Evolutionary conservation across 176 grass and related monocot species (phyloP).

Genomic region (Oryza officinalis): DNA sequence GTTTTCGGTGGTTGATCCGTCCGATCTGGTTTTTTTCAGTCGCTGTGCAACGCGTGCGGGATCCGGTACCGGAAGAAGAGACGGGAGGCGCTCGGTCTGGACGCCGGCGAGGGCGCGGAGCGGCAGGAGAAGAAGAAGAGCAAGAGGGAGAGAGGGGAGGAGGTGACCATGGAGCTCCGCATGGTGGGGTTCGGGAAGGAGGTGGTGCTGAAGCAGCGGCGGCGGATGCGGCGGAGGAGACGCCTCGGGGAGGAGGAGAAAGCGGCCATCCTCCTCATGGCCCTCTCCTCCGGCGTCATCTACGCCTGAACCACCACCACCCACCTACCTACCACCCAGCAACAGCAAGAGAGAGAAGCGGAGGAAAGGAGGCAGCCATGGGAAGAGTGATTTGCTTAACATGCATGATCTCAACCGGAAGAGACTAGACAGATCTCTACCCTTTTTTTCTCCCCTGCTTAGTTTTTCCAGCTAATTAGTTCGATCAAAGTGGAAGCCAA

Average conservation of each 20-base stretch:
- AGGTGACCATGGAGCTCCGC: slow-evolving; percentile 53
- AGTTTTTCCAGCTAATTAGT: slow-evolving; percentile 60
- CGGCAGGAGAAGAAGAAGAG: slow-evolving; percentile 45
- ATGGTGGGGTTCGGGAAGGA: slow-evolving; percentile 57
- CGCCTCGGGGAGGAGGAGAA: slow-evolving; percentile 70
- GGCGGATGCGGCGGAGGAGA: slow-evolving; percentile 59
- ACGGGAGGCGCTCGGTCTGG: slow-evolving; percentile 52
- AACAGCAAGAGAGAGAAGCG: background rate
- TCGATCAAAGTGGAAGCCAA: slow-evolving; percentile 26
- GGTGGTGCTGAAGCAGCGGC: slow-evolving; percentile 69
- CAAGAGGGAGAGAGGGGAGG: slow-evolving; percentile 14
- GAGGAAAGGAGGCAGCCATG: background rate
- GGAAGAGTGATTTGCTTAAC: slow-evolving; percentile 38
- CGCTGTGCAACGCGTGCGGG: slow-evolving; percentile 98
- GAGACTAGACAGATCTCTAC: slow-evolving; percentile 16
- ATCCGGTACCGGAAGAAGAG: slow-evolving; percentile 97
- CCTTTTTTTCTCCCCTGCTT: slow-evolving; percentile 31
- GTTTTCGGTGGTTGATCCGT: slow-evolving; percentile 12
- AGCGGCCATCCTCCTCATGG: slow-evolving; percentile 89
- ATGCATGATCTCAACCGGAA: slow-evolving; percentile 9
- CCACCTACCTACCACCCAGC: background rate
- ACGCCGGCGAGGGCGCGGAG: slow-evolving; percentile 36
- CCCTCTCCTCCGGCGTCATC: slow-evolving; percentile 81
- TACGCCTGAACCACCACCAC: slow-evolving; percentile 42
- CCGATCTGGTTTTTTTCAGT: slow-evolving; percentile 52